phyloP scores from a whole-genome alignment of 495 filamentous ascomycete genomes.

The Xylaria acuta region DNA sequence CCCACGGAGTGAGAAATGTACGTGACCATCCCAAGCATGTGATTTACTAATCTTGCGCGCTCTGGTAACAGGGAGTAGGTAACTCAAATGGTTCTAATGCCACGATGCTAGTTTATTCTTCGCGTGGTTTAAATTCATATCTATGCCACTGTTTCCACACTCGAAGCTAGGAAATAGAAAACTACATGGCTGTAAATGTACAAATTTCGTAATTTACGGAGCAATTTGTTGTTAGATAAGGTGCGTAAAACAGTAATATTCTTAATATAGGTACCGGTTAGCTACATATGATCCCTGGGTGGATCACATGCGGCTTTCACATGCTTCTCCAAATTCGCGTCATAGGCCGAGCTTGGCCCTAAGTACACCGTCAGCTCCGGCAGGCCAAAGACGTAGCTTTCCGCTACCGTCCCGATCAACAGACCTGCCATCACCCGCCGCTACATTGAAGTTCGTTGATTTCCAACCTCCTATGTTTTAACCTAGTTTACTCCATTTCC shows the following conservation, averaged over 20 bases:
- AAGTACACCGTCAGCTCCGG: not conserved
- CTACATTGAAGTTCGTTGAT: not conserved
- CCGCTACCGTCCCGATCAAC: not conserved
- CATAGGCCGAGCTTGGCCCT: slow-evolving; percentile 13
- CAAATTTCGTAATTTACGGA: too few species aligned
- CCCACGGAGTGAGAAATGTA: not conserved
- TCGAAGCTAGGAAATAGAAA: not conserved
- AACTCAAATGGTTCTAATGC: not conserved
- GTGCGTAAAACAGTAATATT: not conserved
- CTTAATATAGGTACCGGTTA: too few species aligned
- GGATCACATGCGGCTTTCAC: slow-evolving; percentile 22
- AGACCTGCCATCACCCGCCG: not conserved
- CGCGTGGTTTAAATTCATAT: not conserved
- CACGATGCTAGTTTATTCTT: not conserved
- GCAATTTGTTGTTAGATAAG: not conserved
- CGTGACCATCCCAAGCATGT: not conserved
- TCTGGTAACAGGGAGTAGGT: not conserved
- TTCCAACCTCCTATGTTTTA: not conserved
- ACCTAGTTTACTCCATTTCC: not conserved
- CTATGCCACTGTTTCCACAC: not conserved
- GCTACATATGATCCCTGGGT: not conserved
- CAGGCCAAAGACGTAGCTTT: not conserved
- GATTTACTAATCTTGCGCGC: not conserved
- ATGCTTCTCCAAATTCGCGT: slow-evolving; percentile 17
- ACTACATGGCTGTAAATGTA: not conserved